Base-by-base conservation (phyloP, 768 basidiomycete species). In the Tulasnella sp. region DNA sequence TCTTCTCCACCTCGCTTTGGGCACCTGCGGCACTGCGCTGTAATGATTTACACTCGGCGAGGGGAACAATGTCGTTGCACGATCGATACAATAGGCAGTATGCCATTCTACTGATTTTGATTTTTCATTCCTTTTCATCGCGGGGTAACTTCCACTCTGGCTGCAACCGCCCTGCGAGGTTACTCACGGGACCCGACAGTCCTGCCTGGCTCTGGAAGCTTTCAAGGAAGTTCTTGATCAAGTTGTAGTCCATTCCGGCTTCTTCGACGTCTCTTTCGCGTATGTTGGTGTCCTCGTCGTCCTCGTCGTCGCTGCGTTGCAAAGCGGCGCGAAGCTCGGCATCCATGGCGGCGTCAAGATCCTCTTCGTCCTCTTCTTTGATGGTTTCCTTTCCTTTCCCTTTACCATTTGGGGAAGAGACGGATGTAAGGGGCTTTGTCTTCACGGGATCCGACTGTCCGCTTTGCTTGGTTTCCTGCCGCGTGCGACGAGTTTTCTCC, bases 181-280 rank as follows among this genome's bases (percentile, higher is more conserved):
- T 96, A 52, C 93, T 77, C 12, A 96, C 93, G 21, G 93, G 96
- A 0, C 96, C 96, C 23, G 87, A 80, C 49, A 87, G 69, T 21
- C 96, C 96, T 6, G 67, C 85, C 66, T 99, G 96, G 61, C 83
- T 83, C 67, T 88, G 90, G 74, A 89, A 97, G 69, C 91, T 94
- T 72, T 96, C 91, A 68, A 98, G 69, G 69, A 99, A 92, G 68
- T 96, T 94, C 71, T 90, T 94, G 73, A 98, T 94, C 64, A 98
- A 71, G 63, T 82, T 82, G 69, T 93, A 96, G 67, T 99, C 90
- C 65, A 79, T 74, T 51, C 31, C 53, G 35, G 74, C 69, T n/a
- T 63, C 66, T 23, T 69, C 72, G 9, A 72, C 72, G n/a, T 69
- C 74, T 19, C 17, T 19, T 12, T 50, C 49, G 35, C 31, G 21